Percentiles rank a stretch among this genome's conserved stretches.
phyloP scores from a whole-genome alignment of 495 filamentous ascomycete species.

The Penicillium ochrochloron region DNA sequence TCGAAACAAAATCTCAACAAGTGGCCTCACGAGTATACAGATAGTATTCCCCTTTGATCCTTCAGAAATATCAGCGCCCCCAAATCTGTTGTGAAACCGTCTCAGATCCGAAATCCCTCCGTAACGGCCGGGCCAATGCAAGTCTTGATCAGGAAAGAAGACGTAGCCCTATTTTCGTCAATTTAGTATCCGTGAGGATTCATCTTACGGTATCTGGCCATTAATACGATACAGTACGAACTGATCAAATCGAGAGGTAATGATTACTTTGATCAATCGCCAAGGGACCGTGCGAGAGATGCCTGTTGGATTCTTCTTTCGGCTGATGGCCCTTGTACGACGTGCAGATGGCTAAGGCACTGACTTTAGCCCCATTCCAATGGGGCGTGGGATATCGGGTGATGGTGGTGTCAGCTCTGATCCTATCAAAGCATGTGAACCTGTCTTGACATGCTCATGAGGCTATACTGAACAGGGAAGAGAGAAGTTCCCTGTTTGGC shows the following conservation, averaged over 20 bases:
- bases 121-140: slow-evolving; percentile 25
- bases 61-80: slow-evolving; percentile 11
- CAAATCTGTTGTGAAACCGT: slow-evolving; percentile 26
- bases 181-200: neutral
- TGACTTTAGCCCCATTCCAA: slow-evolving; percentile 8
- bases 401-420: neutral
- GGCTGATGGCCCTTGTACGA: slow-evolving; percentile 27
- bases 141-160: neutral
- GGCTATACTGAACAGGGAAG: neutral
- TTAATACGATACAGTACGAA: neutral
- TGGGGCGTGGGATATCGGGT: slow-evolving; percentile 13
- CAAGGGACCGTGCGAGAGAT: slow-evolving; percentile 8
- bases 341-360: slow-evolving; percentile 20
- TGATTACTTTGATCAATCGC: neutral
- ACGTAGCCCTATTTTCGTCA: neutral
- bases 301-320: slow-evolving; percentile 17
- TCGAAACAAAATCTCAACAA: neutral
- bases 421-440: neutral
- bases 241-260: neutral
- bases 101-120: slow-evolving; percentile 22
- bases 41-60: neutral
- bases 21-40: neutral
- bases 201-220: neutral
- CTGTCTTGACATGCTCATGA: neutral
- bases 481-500: neutral